Evolutionary conservation across 768 basidiomycete genomes (phyloP), one percentile per base, ranked within the genome.

Genomic region (Tricholoma sp.): DNA sequence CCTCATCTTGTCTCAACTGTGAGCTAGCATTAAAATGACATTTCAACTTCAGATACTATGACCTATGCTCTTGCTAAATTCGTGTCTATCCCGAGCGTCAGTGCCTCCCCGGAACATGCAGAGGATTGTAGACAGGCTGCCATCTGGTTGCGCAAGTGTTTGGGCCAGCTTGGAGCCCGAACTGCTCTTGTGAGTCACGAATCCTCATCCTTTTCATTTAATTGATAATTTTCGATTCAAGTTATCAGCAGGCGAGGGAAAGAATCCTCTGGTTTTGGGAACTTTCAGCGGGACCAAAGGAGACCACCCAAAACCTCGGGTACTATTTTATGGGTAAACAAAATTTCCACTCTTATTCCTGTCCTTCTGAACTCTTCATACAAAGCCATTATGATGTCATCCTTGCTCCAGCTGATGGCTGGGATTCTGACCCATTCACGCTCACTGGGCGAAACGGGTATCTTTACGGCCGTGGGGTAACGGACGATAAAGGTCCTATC

Each of bases 341-440:
- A 2, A 17, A 20, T 28, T n/a, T 29, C 53, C n/a, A n/a, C 36
- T 36, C 10, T 39, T 33, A 18, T 50, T 51, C 9, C 3, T 13
- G 13, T 51, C 18, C 18, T 37, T 57, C 33, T 18, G 34, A 8
- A 28, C 28, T 41, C 6, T 8, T 15, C 13, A 18, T 15, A 44
- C 24, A 17, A 49, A 92, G 92, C 2, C 97, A 99, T 68, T 99
- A 98, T 73, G 97, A 99, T 63, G 92, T 98, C n/a, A 91, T 98
- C 49, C 76, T 88, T 0, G 94, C 94, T 0, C 84, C 83, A 0
- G 70, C 74, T 9, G 75, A 81, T 6, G 83, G 86, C 11, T 98
- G 96, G 96, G 72, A 78, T 18, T 85, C 88, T 1, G 85, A 93
- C 57, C 96, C 97, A 0, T 99, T 93, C 73, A 76, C 73, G 6